A percentile compares a stretch with the other conserved stretches of the same genome.
Evolutionary conservation across 2,329 filamentous ascomycete genomes (phyloP).

Genomic region (Aureobasidium sp.): DNA sequence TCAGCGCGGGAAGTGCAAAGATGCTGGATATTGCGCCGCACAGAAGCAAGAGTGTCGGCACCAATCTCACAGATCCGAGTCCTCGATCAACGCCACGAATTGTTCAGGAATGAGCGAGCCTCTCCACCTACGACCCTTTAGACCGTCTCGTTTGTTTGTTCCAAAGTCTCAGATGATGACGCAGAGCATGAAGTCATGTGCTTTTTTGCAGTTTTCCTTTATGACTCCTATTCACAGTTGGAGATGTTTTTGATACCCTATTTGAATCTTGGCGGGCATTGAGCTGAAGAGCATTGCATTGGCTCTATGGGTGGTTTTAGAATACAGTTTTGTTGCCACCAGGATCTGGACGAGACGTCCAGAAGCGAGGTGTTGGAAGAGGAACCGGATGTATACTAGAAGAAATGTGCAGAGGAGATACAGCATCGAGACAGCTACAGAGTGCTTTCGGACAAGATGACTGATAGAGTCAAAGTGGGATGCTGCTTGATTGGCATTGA

Average conservation of each 20-base stretch:
- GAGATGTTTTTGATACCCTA: slow-evolving; percentile 19
- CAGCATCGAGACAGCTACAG: background rate
- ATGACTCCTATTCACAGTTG: slow-evolving; percentile 8
- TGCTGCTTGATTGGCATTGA: background rate
- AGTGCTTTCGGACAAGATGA: no score
- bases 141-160: slow-evolving; percentile 8
- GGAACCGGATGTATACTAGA: slow-evolving; percentile 5
- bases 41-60: slow-evolving; percentile 6
- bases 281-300: background rate
- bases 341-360: background rate
- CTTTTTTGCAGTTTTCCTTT: slow-evolving; percentile 15
- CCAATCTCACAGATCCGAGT: background rate
- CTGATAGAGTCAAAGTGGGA: background rate
- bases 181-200: slow-evolving; percentile 5
- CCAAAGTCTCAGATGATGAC: background rate
- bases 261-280: background rate
- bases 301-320: background rate
- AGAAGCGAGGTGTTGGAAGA: background rate
- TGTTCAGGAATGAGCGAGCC: background rate
- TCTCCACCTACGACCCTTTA: background rate
- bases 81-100: background rate
- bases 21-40: slow-evolving; percentile 53
- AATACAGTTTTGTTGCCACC: background rate
- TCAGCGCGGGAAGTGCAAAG: slow-evolving; percentile 72
- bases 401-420: background rate